These are phyloP conservation scores for Phytophthora pluvialis DNA, from an alignment of 352 stramenopile species.

Conservation along the genomic window DNA sequence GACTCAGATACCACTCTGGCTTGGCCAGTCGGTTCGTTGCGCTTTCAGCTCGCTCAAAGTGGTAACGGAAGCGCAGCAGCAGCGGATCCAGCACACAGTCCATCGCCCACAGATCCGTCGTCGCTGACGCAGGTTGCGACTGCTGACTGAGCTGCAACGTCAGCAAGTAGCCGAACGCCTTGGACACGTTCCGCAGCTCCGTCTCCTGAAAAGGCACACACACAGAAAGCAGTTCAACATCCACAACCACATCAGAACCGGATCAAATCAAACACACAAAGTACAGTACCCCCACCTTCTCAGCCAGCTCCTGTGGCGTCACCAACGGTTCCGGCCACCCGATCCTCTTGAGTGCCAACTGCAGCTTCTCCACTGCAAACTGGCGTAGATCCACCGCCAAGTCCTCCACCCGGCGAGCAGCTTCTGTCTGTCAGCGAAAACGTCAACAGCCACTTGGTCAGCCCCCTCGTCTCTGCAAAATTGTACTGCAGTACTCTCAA, in stretches of 20 bases:
- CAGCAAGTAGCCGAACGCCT: constrained; percentile 61
- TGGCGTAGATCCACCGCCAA: constrained; percentile 55
- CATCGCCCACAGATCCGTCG: constrained; percentile 65
- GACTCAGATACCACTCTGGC: constrained; percentile 75
- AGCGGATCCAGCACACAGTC: constrained; percentile 66
- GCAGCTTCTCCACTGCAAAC: constrained; percentile 63
- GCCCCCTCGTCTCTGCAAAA: background rate
- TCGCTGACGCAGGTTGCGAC: constrained; percentile 9
- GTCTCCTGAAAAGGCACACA: constrained; percentile 20
- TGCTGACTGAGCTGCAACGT: constrained; percentile 63
- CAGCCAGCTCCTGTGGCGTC: constrained; percentile 38
- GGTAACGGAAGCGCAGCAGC: constrained; percentile 69
- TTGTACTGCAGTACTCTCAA: background rate
- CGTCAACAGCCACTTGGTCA: constrained; percentile 1
- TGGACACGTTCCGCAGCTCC: constrained; percentile 39
- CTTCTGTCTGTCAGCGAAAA: constrained; percentile 44
- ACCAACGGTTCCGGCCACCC: constrained; percentile 53
- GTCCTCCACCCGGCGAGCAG: constrained; percentile 46
- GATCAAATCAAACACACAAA: no score
- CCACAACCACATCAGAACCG: constrained; percentile 6
- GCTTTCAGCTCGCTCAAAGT: constrained; percentile 75
- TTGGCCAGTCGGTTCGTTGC: constrained; percentile 76
- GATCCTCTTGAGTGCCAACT: constrained; percentile 47
- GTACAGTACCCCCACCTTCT: constrained; percentile 28
- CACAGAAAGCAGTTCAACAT: constrained; percentile 3